These are phyloP conservation scores for Fusarium clavum DNA, from an alignment of 2,329 filamentous ascomycete genomes.

Conservation along the genomic window DNA sequence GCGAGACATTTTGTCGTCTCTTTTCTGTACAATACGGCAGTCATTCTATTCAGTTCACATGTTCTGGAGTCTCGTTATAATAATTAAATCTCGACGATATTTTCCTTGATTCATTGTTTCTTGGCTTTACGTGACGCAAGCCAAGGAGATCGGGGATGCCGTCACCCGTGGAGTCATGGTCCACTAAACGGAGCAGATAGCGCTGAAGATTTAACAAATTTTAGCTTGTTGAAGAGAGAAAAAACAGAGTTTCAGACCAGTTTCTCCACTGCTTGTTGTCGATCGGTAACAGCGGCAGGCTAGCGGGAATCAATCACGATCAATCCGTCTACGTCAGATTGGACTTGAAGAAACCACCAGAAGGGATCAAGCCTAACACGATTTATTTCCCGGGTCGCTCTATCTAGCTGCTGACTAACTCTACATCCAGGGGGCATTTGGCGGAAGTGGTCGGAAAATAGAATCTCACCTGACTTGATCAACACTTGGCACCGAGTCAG, in stretches of 20 bases:
- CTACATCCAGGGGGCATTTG: too few species aligned
- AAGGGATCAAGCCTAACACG: not conserved
- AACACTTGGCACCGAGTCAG: not conserved
- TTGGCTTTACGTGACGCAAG: slow-evolving; percentile 17
- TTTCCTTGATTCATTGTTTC: not conserved
- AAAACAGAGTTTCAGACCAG: not conserved
- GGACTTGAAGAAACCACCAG: not conserved
- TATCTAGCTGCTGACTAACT: too few species aligned
- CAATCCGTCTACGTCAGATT: not conserved
- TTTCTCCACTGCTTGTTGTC: not conserved
- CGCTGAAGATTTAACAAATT: not conserved
- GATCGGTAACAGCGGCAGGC: not conserved
- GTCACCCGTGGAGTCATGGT: slow-evolving; percentile 2
- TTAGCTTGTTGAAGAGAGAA: too few species aligned
- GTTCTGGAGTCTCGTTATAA: not conserved
- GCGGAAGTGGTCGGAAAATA: not conserved
- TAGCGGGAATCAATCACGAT: not conserved
- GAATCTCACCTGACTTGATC: not conserved
- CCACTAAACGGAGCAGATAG: not conserved
- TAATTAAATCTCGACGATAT: not conserved
- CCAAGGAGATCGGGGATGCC: slow-evolving; percentile 7
- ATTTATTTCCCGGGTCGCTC: not conserved
- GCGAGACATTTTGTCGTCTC: not conserved
- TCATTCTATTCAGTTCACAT: too few species aligned
- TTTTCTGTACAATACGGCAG: not conserved